Percentiles rank a stretch among this genome's conserved stretches.
Conservation (phyloP, 1,284 basidiomycete species). For the Vanrija sp. region DNA sequence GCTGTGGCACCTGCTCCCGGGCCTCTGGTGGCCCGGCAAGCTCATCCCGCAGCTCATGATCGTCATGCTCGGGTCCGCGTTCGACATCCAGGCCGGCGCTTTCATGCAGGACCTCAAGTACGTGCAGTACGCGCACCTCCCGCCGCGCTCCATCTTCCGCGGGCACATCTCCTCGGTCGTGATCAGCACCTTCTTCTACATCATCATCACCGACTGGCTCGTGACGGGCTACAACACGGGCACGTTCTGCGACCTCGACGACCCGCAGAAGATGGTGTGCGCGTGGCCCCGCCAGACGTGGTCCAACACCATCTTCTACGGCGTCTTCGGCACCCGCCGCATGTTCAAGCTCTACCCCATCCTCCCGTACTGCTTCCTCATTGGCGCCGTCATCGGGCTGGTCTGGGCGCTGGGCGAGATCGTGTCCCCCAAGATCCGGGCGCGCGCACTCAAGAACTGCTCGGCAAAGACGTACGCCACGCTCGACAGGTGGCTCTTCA, state of each 20-base stretch:
- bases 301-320: slow-evolving; percentile 10
- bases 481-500: background rate
- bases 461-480: background rate
- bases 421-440: background rate
- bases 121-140: slow-evolving; percentile 50
- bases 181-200: slow-evolving; percentile 6
- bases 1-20: slow-evolving; percentile 6
- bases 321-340: slow-evolving; percentile 6
- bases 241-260: background rate
- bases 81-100: slow-evolving; percentile 44
- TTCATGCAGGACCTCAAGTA: slow-evolving; percentile 57
- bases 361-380: slow-evolving; percentile 16
- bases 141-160: slow-evolving; percentile 55
- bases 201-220: slow-evolving; percentile 5
- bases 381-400: slow-evolving; percentile 9
- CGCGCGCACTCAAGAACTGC: background rate
- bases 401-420: slow-evolving; percentile 1
- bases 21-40: slow-evolving; percentile 6
- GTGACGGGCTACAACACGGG: slow-evolving; percentile 5
- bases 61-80: slow-evolving; percentile 8
- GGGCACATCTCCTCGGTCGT: slow-evolving; percentile 60
- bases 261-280: slow-evolving; percentile 8
- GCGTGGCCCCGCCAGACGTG: background rate
- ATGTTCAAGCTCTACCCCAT: slow-evolving; percentile 15
- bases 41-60: slow-evolving; percentile 4